These are phyloP conservation scores for Lachancea nothofagi DNA, from an alignment of 805 yeast species.

Conservation along the genomic window DNA sequence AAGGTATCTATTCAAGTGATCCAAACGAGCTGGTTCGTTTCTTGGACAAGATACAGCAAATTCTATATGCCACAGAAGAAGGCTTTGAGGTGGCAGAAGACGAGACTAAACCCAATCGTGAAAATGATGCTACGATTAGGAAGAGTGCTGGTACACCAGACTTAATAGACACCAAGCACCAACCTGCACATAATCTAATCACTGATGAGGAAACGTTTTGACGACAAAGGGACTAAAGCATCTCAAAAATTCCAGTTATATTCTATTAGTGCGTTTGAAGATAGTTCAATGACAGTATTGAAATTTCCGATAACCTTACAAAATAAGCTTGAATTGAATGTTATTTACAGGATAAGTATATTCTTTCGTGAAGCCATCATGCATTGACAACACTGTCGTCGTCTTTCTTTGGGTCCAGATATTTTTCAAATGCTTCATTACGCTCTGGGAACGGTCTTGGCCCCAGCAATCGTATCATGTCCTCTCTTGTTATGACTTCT, in stretches of 20 bases:
- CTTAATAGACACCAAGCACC: conserved; percentile 2
- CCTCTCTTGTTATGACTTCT: conserved; percentile 91
- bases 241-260: neutral
- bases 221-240: neutral
- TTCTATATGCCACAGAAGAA: conserved; percentile 75
- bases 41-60: conserved; percentile 61
- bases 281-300: too few species aligned
- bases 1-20: conserved; percentile 32
- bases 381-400: conserved; percentile 6
- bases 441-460: conserved; percentile 87
- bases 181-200: conserved; percentile 26
- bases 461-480: conserved; percentile 85
- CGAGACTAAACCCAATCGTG: conserved; percentile 14
- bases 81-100: conserved; percentile 59
- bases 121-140: neutral
- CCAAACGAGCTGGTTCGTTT: conserved; percentile 37
- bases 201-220: conserved; percentile 34
- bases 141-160: conserved; percentile 32
- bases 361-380: conserved; percentile 2
- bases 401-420: conserved; percentile 44
- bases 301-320: too few species aligned
- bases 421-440: conserved; percentile 89
- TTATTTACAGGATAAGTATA: conserved; percentile 9
- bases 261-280: neutral
- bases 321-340: conserved; percentile 7